These are phyloP conservation scores for Trametes sanguinea DNA, from an alignment of 768 basidiomycete genomes.

Conservation along the genomic window DNA sequence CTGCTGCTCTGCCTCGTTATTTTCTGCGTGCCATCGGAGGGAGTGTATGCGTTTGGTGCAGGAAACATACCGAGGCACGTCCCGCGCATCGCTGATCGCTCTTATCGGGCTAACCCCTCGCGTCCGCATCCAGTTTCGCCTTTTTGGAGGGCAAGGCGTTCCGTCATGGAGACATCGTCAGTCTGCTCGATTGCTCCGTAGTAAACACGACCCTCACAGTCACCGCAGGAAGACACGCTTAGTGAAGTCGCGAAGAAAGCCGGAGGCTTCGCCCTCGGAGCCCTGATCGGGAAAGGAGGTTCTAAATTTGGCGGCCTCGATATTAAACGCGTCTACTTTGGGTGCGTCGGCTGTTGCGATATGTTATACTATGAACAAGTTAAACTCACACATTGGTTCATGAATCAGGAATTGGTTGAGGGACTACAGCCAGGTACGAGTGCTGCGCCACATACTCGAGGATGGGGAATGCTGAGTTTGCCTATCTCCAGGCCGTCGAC, in stretches of 20 bases:
- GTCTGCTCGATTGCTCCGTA: constrained; percentile 20
- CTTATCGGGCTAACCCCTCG: constrained; percentile 42
- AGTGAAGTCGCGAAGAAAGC: constrained; percentile 59
- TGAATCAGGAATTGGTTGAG: constrained; percentile 78
- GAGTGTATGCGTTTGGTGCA: constrained; percentile 75
- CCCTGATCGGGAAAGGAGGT: constrained; percentile 54
- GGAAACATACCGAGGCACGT: constrained; percentile 72
- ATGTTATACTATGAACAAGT: not conserved
- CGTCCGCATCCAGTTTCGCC: constrained; percentile 53
- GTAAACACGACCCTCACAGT: constrained; percentile 14
- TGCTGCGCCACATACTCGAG: not conserved
- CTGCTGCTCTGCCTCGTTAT: constrained; percentile 54
- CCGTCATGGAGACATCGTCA: constrained; percentile 85
- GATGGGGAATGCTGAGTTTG: not conserved
- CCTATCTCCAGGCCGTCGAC: constrained; percentile 66
- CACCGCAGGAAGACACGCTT: constrained; percentile 66
- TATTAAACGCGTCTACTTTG: constrained; percentile 82
- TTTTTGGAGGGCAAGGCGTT: constrained; percentile 87
- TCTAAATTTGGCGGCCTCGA: constrained; percentile 79
- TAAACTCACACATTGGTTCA: not conserved
- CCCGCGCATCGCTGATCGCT: not conserved
- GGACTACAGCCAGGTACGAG: constrained; percentile 75
- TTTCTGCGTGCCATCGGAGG: constrained; percentile 56
- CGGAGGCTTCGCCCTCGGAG: constrained; percentile 59
- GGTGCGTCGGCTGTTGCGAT: constrained; percentile 44